Evolutionary conservation across 2,329 filamentous ascomycete genomes (phyloP).

Genomic region (Aureobasidium sp.): DNA sequence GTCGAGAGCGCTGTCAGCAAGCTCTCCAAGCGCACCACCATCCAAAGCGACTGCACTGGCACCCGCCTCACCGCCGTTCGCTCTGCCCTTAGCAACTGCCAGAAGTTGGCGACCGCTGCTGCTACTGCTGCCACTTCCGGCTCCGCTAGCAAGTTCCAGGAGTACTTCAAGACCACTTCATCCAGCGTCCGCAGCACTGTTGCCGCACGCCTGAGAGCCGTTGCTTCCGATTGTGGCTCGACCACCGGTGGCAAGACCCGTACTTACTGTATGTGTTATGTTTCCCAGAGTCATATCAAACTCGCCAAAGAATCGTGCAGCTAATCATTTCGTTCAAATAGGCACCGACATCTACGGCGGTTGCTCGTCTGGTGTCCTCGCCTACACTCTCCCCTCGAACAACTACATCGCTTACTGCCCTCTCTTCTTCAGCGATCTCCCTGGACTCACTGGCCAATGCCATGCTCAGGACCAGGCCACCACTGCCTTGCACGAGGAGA

Average conservation of each 20-base stretch:
- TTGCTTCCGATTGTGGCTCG: constrained; percentile 49
- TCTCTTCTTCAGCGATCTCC: constrained; percentile 49
- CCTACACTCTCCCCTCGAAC: constrained; percentile 50
- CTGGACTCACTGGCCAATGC: constrained; percentile 43
- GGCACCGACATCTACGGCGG: constrained; percentile 43
- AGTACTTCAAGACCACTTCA: constrained; percentile 57
- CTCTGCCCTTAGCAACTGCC: constrained; percentile 48
- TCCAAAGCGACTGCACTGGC: constrained; percentile 49
- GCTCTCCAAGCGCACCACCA: constrained; percentile 41
- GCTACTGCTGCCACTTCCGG: constrained; percentile 44
- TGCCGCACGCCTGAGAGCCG: constrained; percentile 41
- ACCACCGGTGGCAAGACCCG: constrained; percentile 39
- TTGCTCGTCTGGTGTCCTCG: constrained; percentile 47
- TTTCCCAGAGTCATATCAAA: neutral
- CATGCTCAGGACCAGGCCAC: constrained; percentile 58
- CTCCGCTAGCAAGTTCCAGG: constrained; percentile 41
- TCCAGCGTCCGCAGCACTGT: constrained; percentile 41
- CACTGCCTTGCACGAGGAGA: constrained; percentile 57
- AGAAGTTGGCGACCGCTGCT: constrained; percentile 45
- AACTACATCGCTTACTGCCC: constrained; percentile 55
- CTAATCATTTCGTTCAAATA: neutral
- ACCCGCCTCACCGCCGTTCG: constrained; percentile 36
- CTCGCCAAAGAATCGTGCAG: neutral
- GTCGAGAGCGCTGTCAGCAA: constrained; percentile 38
- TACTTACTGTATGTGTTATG: constrained; percentile 43